Evolutionary conservation across 768 basidiomycete species (phyloP).

Genomic region (Boletellus emodensis): DNA sequence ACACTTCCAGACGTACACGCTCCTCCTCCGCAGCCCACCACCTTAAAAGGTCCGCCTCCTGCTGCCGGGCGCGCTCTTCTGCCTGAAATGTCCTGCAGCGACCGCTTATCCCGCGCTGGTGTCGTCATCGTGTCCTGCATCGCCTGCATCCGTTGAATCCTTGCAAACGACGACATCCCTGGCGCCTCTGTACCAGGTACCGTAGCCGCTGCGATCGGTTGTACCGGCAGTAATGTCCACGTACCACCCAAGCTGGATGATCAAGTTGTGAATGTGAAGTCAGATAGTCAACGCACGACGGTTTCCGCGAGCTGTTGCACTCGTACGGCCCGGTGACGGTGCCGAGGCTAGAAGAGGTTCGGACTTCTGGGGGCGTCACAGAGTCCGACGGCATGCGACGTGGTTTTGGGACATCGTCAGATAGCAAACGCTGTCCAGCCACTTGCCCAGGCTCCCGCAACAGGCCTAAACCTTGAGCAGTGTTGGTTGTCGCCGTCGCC

Average conservation of each 20-base stretch:
- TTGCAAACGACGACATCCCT: slow-evolving; percentile 53
- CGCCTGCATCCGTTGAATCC: slow-evolving; percentile 80
- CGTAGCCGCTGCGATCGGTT: slow-evolving; percentile 39
- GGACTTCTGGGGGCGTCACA: slow-evolving; percentile 3
- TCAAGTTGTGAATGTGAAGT: too few species aligned
- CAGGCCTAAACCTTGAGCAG: background rate
- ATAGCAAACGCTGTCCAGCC: slow-evolving; percentile 5
- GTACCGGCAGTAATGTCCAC: slow-evolving; percentile 59
- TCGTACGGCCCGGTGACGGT: background rate
- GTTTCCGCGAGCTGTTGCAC: slow-evolving; percentile 34
- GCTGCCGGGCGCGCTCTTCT: slow-evolving; percentile 65
- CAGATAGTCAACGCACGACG: slow-evolving; percentile 40
- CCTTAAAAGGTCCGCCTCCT: slow-evolving; percentile 75
- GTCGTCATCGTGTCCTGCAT: slow-evolving; percentile 41
- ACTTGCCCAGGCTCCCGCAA: background rate
- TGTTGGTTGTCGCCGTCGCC: background rate
- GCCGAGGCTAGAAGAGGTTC: background rate
- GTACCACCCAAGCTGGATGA: slow-evolving; percentile 35
- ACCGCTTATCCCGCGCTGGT: slow-evolving; percentile 47
- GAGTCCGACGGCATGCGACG: slow-evolving; percentile 10
- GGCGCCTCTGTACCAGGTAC: slow-evolving; percentile 11
- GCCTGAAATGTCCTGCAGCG: slow-evolving; percentile 81
- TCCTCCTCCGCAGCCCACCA: slow-evolving; percentile 91
- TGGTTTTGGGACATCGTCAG: slow-evolving; percentile 2
- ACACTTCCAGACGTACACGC: slow-evolving; percentile 52